phyloP scores from a whole-genome alignment of 371 early-diverging fungal species.

The Mortierella sp. region DNA sequence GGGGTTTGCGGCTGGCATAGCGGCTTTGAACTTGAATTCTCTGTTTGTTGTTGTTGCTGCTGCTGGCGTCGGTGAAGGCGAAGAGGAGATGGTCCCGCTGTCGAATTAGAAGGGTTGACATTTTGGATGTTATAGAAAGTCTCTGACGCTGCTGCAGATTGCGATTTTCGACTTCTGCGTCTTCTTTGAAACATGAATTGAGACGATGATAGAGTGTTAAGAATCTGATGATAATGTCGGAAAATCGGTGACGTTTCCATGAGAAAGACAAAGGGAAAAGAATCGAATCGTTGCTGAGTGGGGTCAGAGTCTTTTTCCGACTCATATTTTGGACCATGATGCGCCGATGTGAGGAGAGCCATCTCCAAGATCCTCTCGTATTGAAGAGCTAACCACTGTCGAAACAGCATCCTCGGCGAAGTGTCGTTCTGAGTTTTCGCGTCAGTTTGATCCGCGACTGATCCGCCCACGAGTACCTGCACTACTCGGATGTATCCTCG shows the following conservation, averaged over 20 bases:
- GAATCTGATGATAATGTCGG: slow-evolving; percentile 44
- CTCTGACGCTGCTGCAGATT: background rate
- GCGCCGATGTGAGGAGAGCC: background rate
- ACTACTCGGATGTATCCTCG: slow-evolving; percentile 31
- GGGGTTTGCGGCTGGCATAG: background rate
- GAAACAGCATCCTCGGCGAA: slow-evolving; percentile 15
- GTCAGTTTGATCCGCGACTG: background rate
- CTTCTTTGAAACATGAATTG: slow-evolving; percentile 33
- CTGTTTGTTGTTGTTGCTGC: background rate
- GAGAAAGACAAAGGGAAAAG: slow-evolving; percentile 40
- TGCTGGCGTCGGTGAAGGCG: background rate
- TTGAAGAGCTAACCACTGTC: slow-evolving; percentile 35
- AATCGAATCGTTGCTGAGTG: slow-evolving; percentile 12
- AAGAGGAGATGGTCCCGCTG: background rate
- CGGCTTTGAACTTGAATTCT: background rate
- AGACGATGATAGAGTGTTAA: slow-evolving; percentile 43
- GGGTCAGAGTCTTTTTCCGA: background rate
- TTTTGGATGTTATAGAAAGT: background rate
- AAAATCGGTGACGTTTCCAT: slow-evolving; percentile 51
- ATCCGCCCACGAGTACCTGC: slow-evolving; percentile 21
- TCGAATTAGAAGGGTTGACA: background rate
- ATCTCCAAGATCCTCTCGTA: slow-evolving; percentile 15
- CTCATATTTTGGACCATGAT: background rate
- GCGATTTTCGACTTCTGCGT: background rate
- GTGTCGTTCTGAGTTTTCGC: background rate